Base-by-base conservation (phyloP, 768 basidiomycete species). In the Phaeotremella fagi region DNA sequence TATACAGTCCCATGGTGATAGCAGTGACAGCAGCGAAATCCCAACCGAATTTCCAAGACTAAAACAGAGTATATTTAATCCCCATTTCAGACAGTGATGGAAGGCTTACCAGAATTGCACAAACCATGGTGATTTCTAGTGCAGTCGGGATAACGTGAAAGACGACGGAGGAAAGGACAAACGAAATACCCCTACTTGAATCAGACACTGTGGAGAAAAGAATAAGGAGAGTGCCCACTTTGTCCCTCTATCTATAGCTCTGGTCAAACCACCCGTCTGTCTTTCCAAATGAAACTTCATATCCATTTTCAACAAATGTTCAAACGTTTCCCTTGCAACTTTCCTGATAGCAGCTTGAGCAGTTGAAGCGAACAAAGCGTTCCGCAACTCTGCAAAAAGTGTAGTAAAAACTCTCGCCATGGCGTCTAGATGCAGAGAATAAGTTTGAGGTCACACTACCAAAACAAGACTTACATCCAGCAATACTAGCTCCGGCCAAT, bases 21-120 rank as follows among this genome's bases (percentile, higher is more conserved):
- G 83, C 80, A 0, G 92, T 97, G 41, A 98, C 83, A 1, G 87
- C 89, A 3, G 95, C 94, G 74, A 92, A 99, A 71, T 95, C 86
- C 86, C 87, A 90, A 7, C 95, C 95, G 66, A 95, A 99, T 70
- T 97, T 94, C 67, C 88, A 98, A 1, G 90, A 92, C 91, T 95
- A 52, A 47, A 27, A 48, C 11, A 7, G 2, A 11, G 11, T 15
- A 28, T 6, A 6, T 22, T 7, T 41, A 20, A 11, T 12, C 7
- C 31, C 31, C 16, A 7, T 33, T 25, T 45, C 57, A 36, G 52
- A 42, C 27, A 33, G 28, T 29, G 25, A 33, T 54, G 25, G n/a
- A 27, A 33, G 27, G 73, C 86, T 22, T 64, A 91, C 92, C 75
- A 99, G 75, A 56, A 99, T 99, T 45, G 92, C 94, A 77, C 92